phyloP scores from a whole-genome alignment of 139 green algal species.

The Coelastrella sp. region DNA sequence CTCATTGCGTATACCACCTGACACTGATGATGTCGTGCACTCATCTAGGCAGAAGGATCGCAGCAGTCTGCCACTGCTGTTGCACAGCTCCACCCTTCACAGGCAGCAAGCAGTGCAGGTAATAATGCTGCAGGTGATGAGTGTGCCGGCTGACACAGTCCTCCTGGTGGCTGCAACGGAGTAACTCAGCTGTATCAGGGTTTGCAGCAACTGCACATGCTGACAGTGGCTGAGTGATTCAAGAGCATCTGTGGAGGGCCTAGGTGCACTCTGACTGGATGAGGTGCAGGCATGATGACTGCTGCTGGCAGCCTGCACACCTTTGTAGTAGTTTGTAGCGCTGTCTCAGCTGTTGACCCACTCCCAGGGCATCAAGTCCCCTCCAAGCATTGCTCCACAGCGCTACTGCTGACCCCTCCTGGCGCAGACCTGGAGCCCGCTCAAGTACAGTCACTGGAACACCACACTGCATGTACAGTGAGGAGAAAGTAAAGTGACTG shows the following conservation, averaged over 20 bases:
- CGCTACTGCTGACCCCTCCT: conserved; percentile 66
- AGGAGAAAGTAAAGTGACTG: neutral
- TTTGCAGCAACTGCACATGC: neutral
- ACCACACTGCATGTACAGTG: conserved; percentile 49
- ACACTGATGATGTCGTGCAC: conserved; percentile 44
- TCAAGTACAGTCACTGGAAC: conserved; percentile 73
- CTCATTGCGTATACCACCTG: conserved; percentile 56
- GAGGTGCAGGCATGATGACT: neutral
- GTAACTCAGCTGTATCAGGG: neutral
- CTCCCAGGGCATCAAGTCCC: conserved; percentile 73
- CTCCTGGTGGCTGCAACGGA: too few relatives aligned
- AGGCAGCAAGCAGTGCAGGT: neutral
- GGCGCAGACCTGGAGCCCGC: conserved; percentile 13
- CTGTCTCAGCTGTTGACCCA: conserved; percentile 61
- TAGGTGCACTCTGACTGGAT: too few relatives aligned
- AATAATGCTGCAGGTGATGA: neutral
- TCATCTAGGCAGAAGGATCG: conserved; percentile 65
- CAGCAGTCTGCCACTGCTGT: conserved; percentile 53
- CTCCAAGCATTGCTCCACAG: conserved; percentile 82
- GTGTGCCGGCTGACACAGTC: too few relatives aligned
- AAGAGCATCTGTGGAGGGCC: too few relatives aligned
- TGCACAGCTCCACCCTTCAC: neutral
- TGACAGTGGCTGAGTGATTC: too few relatives aligned
- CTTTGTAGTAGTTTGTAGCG: conserved; percentile 46
- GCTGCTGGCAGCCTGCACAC: neutral